Conservation (phyloP, 768 basidiomycete genomes). For the Lentinula guzmanii region DNA sequence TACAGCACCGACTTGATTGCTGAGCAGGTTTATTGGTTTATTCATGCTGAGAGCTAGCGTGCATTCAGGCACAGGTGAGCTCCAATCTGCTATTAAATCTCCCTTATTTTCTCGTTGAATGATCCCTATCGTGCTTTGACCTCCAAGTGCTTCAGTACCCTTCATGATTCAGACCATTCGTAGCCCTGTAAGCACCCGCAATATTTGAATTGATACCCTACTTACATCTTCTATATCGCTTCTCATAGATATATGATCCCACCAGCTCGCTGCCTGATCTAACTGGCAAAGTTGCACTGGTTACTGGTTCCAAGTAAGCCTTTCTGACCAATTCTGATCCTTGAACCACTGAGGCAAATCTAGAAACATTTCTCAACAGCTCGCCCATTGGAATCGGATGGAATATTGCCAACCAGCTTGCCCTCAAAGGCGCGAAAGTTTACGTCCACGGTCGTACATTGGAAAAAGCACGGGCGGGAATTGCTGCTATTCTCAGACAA, state of each 20-base stretch:
- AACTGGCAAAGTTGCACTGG: slow-evolving; percentile 29
- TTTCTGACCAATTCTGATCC: background rate
- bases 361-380: background rate
- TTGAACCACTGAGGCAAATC: background rate
- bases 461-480: slow-evolving; percentile 3
- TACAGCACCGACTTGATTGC: background rate
- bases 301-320: slow-evolving; percentile 38
- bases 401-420: background rate
- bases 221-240: background rate
- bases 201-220: background rate
- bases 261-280: slow-evolving; percentile 22
- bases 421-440: slow-evolving; percentile 1
- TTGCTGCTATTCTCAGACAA: background rate
- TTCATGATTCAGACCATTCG: background rate
- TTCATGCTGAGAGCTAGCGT: too few relatives aligned
- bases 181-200: background rate
- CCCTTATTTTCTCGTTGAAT: too few relatives aligned
- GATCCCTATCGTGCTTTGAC: too few relatives aligned
- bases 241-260: background rate
- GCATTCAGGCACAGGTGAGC: too few relatives aligned
- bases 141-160: too few relatives aligned
- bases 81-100: too few relatives aligned
- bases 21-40: background rate
- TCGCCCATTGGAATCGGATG: slow-evolving; percentile 1
- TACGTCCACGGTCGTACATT: slow-evolving; percentile 2